These are phyloP conservation scores for Microcos paniculata DNA, from an alignment of 345 rosid species.

Conservation along the genomic window DNA sequence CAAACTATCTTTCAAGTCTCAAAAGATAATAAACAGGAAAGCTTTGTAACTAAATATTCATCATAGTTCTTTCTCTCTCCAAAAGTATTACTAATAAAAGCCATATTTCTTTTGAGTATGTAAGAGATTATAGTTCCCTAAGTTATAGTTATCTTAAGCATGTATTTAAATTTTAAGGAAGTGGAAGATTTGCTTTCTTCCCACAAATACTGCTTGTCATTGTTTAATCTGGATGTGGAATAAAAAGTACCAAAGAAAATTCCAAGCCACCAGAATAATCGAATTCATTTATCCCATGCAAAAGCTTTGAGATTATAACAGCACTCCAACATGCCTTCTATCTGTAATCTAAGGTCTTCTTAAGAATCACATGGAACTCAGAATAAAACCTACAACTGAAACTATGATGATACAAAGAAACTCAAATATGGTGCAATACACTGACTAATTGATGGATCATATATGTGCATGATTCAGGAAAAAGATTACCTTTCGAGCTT, in stretches of 20 bases:
- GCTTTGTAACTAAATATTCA: not conserved
- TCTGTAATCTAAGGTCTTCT: not conserved
- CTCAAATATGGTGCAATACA: not conserved
- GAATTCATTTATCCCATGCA: not conserved
- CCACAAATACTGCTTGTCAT: not conserved
- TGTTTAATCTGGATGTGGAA: not conserved
- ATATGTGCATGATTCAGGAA: not conserved
- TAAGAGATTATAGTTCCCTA: not conserved
- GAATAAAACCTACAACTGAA: conserved; percentile 3
- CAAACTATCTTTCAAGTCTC: not conserved
- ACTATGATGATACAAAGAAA: not conserved
- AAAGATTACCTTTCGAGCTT: conserved; percentile 49
- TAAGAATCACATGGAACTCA: not conserved
- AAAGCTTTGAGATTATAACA: not conserved
- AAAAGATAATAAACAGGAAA: not conserved
- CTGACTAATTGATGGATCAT: not conserved
- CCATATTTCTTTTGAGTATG: no score
- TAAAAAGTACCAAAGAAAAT: not conserved
- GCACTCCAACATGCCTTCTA: not conserved
- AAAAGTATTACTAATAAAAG: not conserved
- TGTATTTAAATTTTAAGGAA: not conserved
- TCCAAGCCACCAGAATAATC: not conserved
- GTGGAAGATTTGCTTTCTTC: not conserved
- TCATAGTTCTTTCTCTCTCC: not conserved
- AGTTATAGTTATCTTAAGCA: not conserved